Evolutionary conservation across 164 flowering plant species (phyloP).

Genomic region (Nymphaea colorata): DNA sequence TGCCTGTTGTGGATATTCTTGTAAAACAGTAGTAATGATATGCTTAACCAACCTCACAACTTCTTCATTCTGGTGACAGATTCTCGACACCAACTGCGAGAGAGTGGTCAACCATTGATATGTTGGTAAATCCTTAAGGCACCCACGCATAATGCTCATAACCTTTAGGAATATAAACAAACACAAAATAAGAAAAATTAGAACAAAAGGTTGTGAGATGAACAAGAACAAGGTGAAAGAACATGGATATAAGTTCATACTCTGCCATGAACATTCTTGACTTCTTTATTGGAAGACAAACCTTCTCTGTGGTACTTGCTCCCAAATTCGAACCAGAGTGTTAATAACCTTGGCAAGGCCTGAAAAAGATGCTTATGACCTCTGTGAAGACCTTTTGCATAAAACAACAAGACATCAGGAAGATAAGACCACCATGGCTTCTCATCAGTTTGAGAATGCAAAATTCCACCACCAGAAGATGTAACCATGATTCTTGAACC

Average conservation of each 20-base stretch:
- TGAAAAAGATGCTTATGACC: slow-evolving; percentile 92
- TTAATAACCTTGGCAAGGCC: slow-evolving; percentile 95
- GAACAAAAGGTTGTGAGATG: background rate
- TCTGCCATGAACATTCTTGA: slow-evolving; percentile 54
- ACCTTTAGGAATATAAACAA: slow-evolving; percentile 30
- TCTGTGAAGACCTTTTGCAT: slow-evolving; percentile 93
- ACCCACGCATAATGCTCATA: slow-evolving; percentile 82
- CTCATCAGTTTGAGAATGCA: slow-evolving; percentile 25
- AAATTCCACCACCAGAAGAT: slow-evolving; percentile 11
- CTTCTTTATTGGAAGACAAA: slow-evolving; percentile 51
- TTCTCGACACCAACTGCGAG: slow-evolving; percentile 96
- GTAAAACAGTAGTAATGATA: slow-evolving; percentile 80
- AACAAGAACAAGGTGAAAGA: background rate
- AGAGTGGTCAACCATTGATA: slow-evolving; percentile 92
- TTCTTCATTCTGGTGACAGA: slow-evolving; percentile 96
- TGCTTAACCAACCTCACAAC: slow-evolving; percentile 72
- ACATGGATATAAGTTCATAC: slow-evolving; percentile 17
- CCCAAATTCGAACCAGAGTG: slow-evolving; percentile 99
- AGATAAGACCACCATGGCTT: slow-evolving; percentile 72
- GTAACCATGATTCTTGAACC: slow-evolving; percentile 27
- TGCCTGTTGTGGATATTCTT: slow-evolving; percentile 87
- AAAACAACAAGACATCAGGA: slow-evolving; percentile 71
- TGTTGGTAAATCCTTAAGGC: slow-evolving; percentile 89
- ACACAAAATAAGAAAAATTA: background rate
- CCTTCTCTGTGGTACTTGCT: slow-evolving; percentile 53